Conservation (phyloP, 2,329 filamentous ascomycete genomes). For the Phialemonium atrogriseum region DNA sequence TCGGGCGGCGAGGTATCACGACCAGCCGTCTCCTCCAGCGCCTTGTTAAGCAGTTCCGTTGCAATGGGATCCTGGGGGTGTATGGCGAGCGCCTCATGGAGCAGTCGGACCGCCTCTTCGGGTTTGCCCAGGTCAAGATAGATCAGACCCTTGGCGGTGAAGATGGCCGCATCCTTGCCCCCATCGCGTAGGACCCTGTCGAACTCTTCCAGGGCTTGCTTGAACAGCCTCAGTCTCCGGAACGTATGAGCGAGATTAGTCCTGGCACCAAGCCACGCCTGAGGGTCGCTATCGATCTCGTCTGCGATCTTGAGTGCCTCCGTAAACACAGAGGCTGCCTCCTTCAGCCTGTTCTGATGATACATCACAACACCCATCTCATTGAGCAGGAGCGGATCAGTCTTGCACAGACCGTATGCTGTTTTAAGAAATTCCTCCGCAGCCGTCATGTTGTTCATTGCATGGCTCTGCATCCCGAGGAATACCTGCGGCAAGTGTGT, state of each 20-base stretch:
- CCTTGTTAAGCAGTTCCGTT: conserved; percentile 67
- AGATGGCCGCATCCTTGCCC: conserved; percentile 69
- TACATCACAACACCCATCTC: conserved; percentile 96
- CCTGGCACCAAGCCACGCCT: conserved; percentile 74
- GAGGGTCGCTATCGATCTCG: conserved; percentile 73
- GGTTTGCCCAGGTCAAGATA: conserved; percentile 67
- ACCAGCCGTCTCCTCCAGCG: conserved; percentile 53
- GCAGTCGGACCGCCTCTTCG: conserved; percentile 68
- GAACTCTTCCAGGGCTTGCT: conserved; percentile 70
- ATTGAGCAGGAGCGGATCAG: conserved; percentile 85
- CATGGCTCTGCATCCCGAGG: conserved; percentile 95
- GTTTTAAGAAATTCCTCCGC: conserved; percentile 92
- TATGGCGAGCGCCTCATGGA: conserved; percentile 79
- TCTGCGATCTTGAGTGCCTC: conserved; percentile 69
- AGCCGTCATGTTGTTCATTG: conserved; percentile 87
- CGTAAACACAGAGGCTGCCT: conserved; percentile 70
- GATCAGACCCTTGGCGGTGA: conserved; percentile 76
- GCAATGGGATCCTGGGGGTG: conserved; percentile 74
- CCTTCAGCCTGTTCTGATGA: conserved; percentile 71
- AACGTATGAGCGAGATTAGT: conserved; percentile 88
- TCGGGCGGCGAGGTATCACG: conserved; percentile 18
- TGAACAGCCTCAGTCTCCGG: conserved; percentile 59
- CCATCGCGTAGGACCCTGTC: conserved; percentile 80
- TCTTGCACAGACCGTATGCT: conserved; percentile 73
- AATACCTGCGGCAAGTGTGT: conserved; percentile 95